Evolutionary conservation across 202 grass and related monocot species (phyloP).

Genomic region (Musa balbisiana): DNA sequence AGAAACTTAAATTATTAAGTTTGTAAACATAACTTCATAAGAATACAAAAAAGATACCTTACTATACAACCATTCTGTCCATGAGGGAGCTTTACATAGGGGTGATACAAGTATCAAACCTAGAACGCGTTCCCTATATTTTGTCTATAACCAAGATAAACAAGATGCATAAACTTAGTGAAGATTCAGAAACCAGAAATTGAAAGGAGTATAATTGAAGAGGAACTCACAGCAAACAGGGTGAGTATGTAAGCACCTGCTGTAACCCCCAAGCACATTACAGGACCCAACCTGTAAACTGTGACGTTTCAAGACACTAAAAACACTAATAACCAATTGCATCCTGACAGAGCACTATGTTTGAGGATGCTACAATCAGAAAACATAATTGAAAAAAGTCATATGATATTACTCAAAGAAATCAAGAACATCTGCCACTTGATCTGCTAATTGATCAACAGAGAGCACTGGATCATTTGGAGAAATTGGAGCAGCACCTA

Average conservation of each 20-base stretch:
- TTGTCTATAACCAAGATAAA: slow-evolving; percentile 35
- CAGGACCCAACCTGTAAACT: slow-evolving; percentile 60
- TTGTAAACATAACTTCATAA: neutral
- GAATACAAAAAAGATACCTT: slow-evolving; percentile 40
- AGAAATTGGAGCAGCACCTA: slow-evolving; percentile 83
- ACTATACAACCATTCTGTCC: slow-evolving; percentile 93
- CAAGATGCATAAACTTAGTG: slow-evolving; percentile 10
- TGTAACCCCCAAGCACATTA: slow-evolving; percentile 91
- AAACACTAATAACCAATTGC: too few species aligned
- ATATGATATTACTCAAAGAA: slow-evolving; percentile 57
- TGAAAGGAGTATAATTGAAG: slow-evolving; percentile 2
- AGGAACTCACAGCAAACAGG: slow-evolving; percentile 64
- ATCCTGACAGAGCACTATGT: neutral
- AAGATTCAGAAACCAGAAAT: neutral
- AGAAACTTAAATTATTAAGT: neutral
- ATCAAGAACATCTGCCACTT: slow-evolving; percentile 81
- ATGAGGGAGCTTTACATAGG: slow-evolving; percentile 90
- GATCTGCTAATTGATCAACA: slow-evolving; percentile 71
- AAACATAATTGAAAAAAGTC: neutral
- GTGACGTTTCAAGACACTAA: too few species aligned
- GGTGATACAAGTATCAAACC: slow-evolving; percentile 92
- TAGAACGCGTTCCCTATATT: slow-evolving; percentile 69
- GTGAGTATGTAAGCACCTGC: slow-evolving; percentile 91
- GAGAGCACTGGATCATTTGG: slow-evolving; percentile 48
- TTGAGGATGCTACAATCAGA: neutral